Conservation (phyloP, 2,329 filamentous ascomycete species). For the Colletotrichum spaethianum region DNA sequence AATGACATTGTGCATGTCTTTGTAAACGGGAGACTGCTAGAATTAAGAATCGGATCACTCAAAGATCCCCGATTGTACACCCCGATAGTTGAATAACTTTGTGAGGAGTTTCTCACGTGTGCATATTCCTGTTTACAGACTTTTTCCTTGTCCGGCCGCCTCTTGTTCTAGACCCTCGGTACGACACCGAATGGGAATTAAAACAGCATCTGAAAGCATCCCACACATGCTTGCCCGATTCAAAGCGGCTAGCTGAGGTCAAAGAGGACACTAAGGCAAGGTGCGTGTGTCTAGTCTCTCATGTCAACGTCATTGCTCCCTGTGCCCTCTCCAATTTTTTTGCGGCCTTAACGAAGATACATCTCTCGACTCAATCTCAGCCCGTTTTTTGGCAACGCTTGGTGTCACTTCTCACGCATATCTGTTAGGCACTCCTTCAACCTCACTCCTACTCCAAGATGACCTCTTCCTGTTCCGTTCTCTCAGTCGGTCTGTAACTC, state of each 20-base stretch:
- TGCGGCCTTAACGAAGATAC: constrained; percentile 21
- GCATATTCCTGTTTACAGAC: not conserved
- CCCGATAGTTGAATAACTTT: not conserved
- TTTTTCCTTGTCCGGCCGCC: not conserved
- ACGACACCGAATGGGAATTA: not conserved
- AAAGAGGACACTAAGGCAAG: not conserved
- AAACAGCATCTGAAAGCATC: not conserved
- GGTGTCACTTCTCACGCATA: not conserved
- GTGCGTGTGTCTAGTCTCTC: constrained; percentile 31
- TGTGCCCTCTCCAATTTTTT: not conserved
- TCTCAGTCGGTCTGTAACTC: not conserved
- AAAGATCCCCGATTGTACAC: not conserved
- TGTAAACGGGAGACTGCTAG: not conserved
- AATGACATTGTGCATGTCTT: not conserved
- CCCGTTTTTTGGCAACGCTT: not conserved
- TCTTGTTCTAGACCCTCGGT: not conserved
- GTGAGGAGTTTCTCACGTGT: not conserved
- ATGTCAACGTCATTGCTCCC: constrained; percentile 39
- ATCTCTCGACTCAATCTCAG: not conserved
- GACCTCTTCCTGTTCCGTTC: not conserved
- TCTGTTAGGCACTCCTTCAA: not conserved
- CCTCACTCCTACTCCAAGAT: not conserved
- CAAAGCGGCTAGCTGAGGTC: constrained; percentile 12
- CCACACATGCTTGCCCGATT: constrained; percentile 23
- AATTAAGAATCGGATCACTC: not conserved